Base-by-base conservation (phyloP, 2,329 filamentous ascomycete species). In the Blastomyces percursus region DNA sequence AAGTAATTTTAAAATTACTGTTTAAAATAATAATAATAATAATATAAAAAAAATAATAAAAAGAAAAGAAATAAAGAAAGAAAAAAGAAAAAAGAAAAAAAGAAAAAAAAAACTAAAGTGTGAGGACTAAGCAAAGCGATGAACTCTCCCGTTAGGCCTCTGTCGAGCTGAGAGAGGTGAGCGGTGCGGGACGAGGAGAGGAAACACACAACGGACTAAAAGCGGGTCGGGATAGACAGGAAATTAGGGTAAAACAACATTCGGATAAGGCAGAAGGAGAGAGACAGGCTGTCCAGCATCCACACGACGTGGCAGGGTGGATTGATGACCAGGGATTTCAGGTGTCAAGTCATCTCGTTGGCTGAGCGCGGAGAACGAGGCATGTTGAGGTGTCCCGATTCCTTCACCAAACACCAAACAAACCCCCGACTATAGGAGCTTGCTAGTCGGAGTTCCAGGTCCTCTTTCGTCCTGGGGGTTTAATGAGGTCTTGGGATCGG, bases 311-410 rank as follows among this genome's bases (percentile, higher is more conserved):
- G 56, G 56, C 56, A 58, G 40, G 21, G 24, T 59, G 56, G 40
- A 32, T n/a, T n/a, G n/a, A n/a, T 32, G 40, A 59, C 56, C 56
- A 59, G 56, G 56, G 56, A 59, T 59, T 44, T 59, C 56, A 59
- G 56, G 56, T 30, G 40, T 59, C 56, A 46, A 40, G 19, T 44
- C 56, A 46, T 59, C 38, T 59, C 40, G 56, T 59, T 59, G 56
- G 56, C 42, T 61, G 54, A 59, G 59, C 2, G 62, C 60, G 59
- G 59, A 61, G 60, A 62, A 63, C 63, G 59, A 66, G 65, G 69
- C 65, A 71, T 71, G 48, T 71, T 70, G 69, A 48, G 56, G 56
- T 59, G 56, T 59, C 40, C n/a, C n/a, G 30, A 59, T 24, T 30
- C 56, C 56, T 58, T 40, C 38, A 59, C 21, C 32, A 57, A 42